Evolutionary conservation across 306 rosid genomes (phyloP), one percentile per base, ranked within the genome.

Genomic region (Cucurbita argyrosperma): DNA sequence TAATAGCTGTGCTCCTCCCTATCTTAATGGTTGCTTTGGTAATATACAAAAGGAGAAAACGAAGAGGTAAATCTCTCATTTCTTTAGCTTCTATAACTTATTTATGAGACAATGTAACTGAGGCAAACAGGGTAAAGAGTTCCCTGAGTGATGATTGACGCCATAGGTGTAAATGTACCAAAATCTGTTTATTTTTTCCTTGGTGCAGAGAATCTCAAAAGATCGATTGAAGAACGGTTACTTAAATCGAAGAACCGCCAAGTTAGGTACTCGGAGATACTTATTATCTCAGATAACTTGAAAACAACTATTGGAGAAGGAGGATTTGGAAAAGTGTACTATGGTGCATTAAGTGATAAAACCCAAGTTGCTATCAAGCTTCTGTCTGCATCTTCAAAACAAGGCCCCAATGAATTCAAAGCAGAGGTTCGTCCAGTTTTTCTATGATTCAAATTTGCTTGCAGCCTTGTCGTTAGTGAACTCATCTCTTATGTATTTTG

Each of bases 241-340:
- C 67, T 74, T 11, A 74, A 72, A 72, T 72, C 76, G 5, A 85
- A 74, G 18, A 47, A 83, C 39, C 80, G 10, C 23, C 40, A 55
- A 5, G 80, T 81, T 45, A 53, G 55, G 51, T 83, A 69, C 46
- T 49, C 56, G 0, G 83, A 85, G 51, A 57, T 85, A 52, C 10
- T 76, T 5, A 11, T 39, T 6, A 85, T 85, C 8, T 81, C 89
- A 3, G 77, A 80, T 26, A 62, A 87, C 66, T 78, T 77, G 39
- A 61, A 66, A n/a, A 82, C 76, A 4, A 40, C 53, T 38, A 69
- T 86, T 42, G 87, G 85, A 38, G 67, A 57, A 77, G 85, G 90
- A 38, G 89, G 85, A 57, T 86, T 86, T 74, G 90, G 84, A 40
- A 74, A 78, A 18, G 90, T 83, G 13, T 83, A 81, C 60, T 69